Conservation (phyloP, 2,329 filamentous ascomycete species). For the Ceratocystis alfenasii region DNA sequence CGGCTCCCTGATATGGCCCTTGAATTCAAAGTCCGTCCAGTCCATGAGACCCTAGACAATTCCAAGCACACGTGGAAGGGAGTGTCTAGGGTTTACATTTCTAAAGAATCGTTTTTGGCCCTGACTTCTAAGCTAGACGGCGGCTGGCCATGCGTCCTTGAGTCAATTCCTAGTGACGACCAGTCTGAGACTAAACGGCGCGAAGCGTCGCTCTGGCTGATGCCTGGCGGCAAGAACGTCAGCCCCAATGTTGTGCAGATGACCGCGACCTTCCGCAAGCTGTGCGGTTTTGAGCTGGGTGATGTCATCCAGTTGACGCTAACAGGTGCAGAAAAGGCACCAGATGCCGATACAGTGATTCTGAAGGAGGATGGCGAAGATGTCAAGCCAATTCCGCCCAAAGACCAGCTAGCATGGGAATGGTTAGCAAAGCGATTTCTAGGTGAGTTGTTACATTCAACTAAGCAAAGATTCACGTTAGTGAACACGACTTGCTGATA, state of each 20-base stretch:
- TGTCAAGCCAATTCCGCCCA: conserved; percentile 24
- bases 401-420: conserved; percentile 31
- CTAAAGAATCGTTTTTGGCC: conserved; percentile 37
- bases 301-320: conserved; percentile 53
- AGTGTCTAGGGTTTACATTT: conserved; percentile 38
- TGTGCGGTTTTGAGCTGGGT: conserved; percentile 58
- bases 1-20: conserved; percentile 27
- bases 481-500: background rate
- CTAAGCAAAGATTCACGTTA: background rate
- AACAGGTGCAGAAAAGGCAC: conserved; percentile 36
- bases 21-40: conserved; percentile 34
- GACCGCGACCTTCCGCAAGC: conserved; percentile 60
- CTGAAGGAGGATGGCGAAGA: conserved; percentile 44
- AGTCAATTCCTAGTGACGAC: conserved; percentile 27
- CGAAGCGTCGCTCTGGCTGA: conserved; percentile 40
- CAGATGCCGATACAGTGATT: conserved; percentile 45
- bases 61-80: conserved; percentile 31
- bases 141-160: conserved; percentile 34
- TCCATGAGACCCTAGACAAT: conserved; percentile 35
- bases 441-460: conserved; percentile 25
- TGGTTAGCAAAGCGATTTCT: conserved; percentile 29
- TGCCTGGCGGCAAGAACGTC: conserved; percentile 45
- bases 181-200: conserved; percentile 26
- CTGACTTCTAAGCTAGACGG: conserved; percentile 35
- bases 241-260: conserved; percentile 58